Base-by-base conservation (phyloP, 2,329 filamentous ascomycete genomes). In the Hypoxylon sp. region DNA sequence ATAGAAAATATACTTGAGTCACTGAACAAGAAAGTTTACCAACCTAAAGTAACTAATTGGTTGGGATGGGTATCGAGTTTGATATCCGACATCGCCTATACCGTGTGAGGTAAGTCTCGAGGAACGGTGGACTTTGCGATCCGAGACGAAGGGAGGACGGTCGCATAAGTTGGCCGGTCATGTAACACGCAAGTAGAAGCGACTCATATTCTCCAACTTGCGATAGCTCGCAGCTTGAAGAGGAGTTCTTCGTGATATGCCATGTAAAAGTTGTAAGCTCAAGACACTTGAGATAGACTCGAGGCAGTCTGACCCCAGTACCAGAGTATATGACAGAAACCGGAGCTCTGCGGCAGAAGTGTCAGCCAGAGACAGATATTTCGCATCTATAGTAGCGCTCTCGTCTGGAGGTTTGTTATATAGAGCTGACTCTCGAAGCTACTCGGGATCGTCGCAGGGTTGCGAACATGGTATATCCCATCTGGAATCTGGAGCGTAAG, bases 321-420 rank as follows among this genome's bases (percentile, higher is more conserved):
- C 7, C n/a, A 8, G 23, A 25, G 15, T 27, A 42, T 8, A 15
- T n/a, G 12, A 16, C 12, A 44, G 12, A 9, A 38, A 15, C 17
- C 16, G 6, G 9, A 29, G n/a, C n/a, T 7, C 4, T 12, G 13
- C 9, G 8, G 19, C 23, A 44, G 2, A 27, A 2, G 4, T 25
- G 32, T 25, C 5, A 25, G n/a, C 20, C 5, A 21, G 2, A 15
- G 20, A 16, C n/a, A 25, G 25, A 23, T 16, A 11, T n/a, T n/a
- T n/a, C n/a, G n/a, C n/a, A n/a, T n/a, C n/a, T n/a, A 3, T 9
- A 13, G 32, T 4, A 26, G 26, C 12, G 25, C 17, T 49, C 4
- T 37, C 11, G 32, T 34, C 42, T n/a, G 12, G 37, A 12, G 5
- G 8, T 57, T 31, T 34, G 54, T 42, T 36, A 47, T 53, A 54